A percentile compares a stretch with the other conserved stretches of the same genome.
Evolutionary conservation across 1,139 yeast genomes (phyloP).

Genomic region (Wickerhamiella infanticola): DNA sequence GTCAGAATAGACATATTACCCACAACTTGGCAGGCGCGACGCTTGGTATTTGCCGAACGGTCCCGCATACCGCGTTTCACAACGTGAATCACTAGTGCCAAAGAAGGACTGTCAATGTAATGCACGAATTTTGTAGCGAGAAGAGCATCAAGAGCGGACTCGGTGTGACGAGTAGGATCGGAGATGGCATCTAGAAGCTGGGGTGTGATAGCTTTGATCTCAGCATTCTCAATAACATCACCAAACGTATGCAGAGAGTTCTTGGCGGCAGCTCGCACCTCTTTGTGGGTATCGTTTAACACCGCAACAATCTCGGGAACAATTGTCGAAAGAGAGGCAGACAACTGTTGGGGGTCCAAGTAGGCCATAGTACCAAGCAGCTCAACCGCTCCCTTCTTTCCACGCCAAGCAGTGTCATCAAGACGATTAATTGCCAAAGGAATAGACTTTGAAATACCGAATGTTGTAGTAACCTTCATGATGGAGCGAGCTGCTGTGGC

Average conservation of each 20-base stretch:
- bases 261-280: conserved; percentile 91
- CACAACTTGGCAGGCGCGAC: conserved; percentile 93
- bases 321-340: conserved; percentile 74
- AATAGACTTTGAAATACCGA: conserved; percentile 78
- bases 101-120: conserved; percentile 93
- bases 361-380: conserved; percentile 95
- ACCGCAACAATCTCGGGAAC: conserved; percentile 96
- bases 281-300: conserved; percentile 87
- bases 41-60: conserved; percentile 79
- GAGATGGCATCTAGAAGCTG: conserved; percentile 81
- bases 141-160: conserved; percentile 70
- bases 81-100: conserved; percentile 88
- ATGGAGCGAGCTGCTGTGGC: conserved; percentile 73
- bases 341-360: conserved; percentile 84
- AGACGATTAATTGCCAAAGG: conserved; percentile 79
- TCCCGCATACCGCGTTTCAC: conserved; percentile 92
- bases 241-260: conserved; percentile 81
- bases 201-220: conserved; percentile 86
- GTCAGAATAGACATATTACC: conserved; percentile 97
- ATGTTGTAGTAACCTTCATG: conserved; percentile 85
- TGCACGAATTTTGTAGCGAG: conserved; percentile 89
- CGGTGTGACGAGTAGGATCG: conserved; percentile 84
- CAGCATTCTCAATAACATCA: conserved; percentile 94
- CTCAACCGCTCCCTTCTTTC: conserved; percentile 94
- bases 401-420: conserved; percentile 89